Percentiles rank a stretch among this genome's conserved stretches.
Evolutionary conservation across 2,329 filamentous ascomycete species (phyloP).

Genomic region (Alternaria arbusti): DNA sequence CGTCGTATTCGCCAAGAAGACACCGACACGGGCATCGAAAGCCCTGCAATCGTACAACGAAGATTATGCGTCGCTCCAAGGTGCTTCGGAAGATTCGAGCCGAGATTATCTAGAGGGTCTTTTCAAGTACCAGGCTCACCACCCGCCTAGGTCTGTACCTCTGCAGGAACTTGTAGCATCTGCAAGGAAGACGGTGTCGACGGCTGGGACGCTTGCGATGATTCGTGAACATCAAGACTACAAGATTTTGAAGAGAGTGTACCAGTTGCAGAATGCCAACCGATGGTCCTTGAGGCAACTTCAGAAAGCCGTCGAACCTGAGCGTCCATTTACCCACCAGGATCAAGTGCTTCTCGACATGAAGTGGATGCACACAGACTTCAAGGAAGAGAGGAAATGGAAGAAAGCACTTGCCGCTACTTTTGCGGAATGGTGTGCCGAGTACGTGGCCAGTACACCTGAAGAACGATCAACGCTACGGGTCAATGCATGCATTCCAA

Average conservation of each 20-base stretch:
- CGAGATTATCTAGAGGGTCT: conserved; percentile 68
- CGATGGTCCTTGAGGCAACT: conserved; percentile 93
- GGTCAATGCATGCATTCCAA: conserved; percentile 60
- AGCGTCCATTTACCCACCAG: conserved; percentile 77
- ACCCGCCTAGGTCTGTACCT: conserved; percentile 59
- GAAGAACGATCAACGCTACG: conserved; percentile 73
- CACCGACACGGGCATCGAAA: conserved; percentile 33
- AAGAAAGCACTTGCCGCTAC: conserved; percentile 82
- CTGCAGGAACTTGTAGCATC: conserved; percentile 77
- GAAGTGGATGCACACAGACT: conserved; percentile 98
- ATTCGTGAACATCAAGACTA: conserved; percentile 88
- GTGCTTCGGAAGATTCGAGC: conserved; percentile 54
- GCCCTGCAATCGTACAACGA: conserved; percentile 43
- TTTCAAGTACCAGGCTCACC: conserved; percentile 64
- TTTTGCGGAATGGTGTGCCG: conserved; percentile 80
- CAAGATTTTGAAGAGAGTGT: conserved; percentile 83
- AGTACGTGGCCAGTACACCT: conserved; percentile 72
- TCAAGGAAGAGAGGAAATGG: conserved; percentile 92
- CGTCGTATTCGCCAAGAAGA: conserved; percentile 77
- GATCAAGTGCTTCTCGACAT: conserved; percentile 88
- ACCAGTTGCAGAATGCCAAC: conserved; percentile 87
- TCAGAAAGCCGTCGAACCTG: conserved; percentile 81
- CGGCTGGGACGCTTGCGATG: conserved; percentile 80
- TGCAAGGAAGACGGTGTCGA: conserved; percentile 89
- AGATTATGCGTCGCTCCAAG: conserved; percentile 53